Conservation (phyloP, 176 grass and related monocot genomes). For the Oryza glaberrima region DNA sequence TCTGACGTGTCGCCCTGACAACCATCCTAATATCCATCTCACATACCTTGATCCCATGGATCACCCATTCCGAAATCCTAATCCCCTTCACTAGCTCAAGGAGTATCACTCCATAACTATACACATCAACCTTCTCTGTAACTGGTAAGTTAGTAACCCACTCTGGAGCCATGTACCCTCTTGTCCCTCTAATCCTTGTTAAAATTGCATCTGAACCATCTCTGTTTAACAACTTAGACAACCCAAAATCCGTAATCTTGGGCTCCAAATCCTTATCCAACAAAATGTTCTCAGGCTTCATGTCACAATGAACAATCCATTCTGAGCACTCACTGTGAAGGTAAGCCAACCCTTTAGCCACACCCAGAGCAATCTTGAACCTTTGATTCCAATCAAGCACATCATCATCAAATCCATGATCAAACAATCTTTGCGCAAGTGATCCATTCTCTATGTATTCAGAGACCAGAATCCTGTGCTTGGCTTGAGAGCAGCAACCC, state of each 20-base stretch:
- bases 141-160: constrained; percentile 48
- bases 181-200: constrained; percentile 29
- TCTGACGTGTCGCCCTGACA: background rate
- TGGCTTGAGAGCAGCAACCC: constrained; percentile 57
- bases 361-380: constrained; percentile 48
- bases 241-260: constrained; percentile 53
- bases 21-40: background rate
- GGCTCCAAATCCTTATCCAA: constrained; percentile 47
- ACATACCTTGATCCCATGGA: background rate
- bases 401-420: background rate
- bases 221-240: constrained; percentile 49
- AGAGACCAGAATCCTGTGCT: constrained; percentile 48
- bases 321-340: constrained; percentile 58
- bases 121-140: constrained; percentile 48
- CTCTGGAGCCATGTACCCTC: constrained; percentile 57
- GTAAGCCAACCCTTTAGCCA: constrained; percentile 54
- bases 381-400: constrained; percentile 47
- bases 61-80: constrained; percentile 21
- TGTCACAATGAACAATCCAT: constrained; percentile 57
- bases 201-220: constrained; percentile 14
- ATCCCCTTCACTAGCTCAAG: constrained; percentile 43
- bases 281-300: constrained; percentile 54
- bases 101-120: constrained; percentile 49
- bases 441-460: constrained; percentile 53
- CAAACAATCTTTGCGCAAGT: constrained; percentile 40